A percentile compares a stretch with the other conserved stretches of the same genome.
phyloP scores from a whole-genome alignment of 768 basidiomycete species.

The Tephrocybe rancida region DNA sequence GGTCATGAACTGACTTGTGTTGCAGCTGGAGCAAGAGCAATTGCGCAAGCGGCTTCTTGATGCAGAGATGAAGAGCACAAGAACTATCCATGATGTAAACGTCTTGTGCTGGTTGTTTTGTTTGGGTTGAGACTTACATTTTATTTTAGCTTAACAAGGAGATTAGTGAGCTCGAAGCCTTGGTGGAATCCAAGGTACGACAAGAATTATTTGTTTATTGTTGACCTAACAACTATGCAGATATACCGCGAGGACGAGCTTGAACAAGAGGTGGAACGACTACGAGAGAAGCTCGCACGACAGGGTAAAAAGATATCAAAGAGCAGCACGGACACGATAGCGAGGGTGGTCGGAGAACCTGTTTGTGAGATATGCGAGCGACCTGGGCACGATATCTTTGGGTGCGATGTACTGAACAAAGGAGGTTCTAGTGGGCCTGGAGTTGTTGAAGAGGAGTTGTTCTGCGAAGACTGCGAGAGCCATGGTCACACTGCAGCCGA shows the following conservation, averaged over 20 bases:
- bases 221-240: slow-evolving; percentile 33
- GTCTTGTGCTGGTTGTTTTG: neutral
- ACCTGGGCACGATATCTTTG: slow-evolving; percentile 86
- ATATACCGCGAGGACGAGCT: slow-evolving; percentile 93
- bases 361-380: slow-evolving; percentile 88
- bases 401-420: slow-evolving; percentile 73
- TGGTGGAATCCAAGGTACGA: slow-evolving; percentile 91
- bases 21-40: slow-evolving; percentile 70
- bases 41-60: slow-evolving; percentile 70
- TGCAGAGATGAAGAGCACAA: slow-evolving; percentile 73
- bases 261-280: slow-evolving; percentile 78
- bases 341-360: slow-evolving; percentile 32
- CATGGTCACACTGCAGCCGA: slow-evolving; percentile 74
- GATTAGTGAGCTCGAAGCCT: slow-evolving; percentile 86
- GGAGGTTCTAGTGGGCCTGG: slow-evolving; percentile 29
- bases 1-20: neutral
- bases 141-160: slow-evolving; percentile 78
- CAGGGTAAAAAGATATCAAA: slow-evolving; percentile 61
- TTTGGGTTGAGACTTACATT: neutral
- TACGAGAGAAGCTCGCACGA: slow-evolving; percentile 70
- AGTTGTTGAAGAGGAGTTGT: slow-evolving; percentile 36
- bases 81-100: slow-evolving; percentile 64
- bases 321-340: slow-evolving; percentile 36
- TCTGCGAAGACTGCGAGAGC: slow-evolving; percentile 86
- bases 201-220: neutral